Evolutionary conservation across 345 rosid species (phyloP), one percentile per base, ranked within the genome.

Genomic region (Gossypium longicalyx): DNA sequence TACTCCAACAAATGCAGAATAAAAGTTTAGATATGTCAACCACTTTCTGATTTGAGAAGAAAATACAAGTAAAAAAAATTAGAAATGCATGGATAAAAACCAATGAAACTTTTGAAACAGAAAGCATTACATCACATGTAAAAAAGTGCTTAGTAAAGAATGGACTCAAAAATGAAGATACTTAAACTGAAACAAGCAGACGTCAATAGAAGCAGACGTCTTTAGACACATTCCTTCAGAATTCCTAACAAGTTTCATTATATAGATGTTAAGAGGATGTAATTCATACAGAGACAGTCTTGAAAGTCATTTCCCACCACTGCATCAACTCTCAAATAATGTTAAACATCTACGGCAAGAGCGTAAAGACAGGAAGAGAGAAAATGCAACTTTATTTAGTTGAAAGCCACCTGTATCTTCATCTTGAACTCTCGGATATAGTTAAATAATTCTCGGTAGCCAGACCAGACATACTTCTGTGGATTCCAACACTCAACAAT

Each of bases 401-500:
- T 29, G 17, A 63, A 38, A 34, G 23, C 45, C 67, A 94, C 97
- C 95, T 94, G 97, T 80, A 94, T 69, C 77, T 94, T 90, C 75
- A 92, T 80, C 82, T 94, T 89, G 89, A 87, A 94, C 81, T 87
- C 95, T 79, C 78, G 83, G 76, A 90, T 79, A 64, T 90, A 80
- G 79, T 88, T 86, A 77, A 94, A 94, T 62, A 92, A 83, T 45
- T 94, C 97, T 69, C 89, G 83, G 66, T 94, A 94, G 80, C 98
- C 98, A 79, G 97, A 86, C 98, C 98, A 94, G 8, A 78, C 89
- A 80, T 92, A 94, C 58, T 92, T 92, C 84, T 88, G 94, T 54
- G 98, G 98, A 71, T 74, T 88, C 98, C 98, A 94, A 12, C 88
- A 87, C 86, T 94, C 98, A 77, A 90, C 91, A 69, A 92, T 87